A percentile compares a stretch with the other conserved stretches of the same genome.
phyloP scores from a whole-genome alignment of 2,329 filamentous ascomycete species.

The Ceratocystis harringtonii region DNA sequence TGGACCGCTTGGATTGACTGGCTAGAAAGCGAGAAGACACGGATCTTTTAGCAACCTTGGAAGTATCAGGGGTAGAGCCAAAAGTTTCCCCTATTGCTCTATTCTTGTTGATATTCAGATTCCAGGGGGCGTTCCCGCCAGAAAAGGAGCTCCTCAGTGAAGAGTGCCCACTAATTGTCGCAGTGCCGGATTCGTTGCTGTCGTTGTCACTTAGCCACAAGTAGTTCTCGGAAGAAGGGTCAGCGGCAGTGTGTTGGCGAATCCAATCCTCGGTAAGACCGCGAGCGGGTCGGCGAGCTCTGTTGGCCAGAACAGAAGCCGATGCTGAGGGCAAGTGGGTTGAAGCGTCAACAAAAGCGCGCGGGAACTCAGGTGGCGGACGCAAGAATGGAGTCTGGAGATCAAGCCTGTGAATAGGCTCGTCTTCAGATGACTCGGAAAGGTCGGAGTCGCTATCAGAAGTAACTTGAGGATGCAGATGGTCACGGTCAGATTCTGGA shows the following conservation, averaged over 20 bases:
- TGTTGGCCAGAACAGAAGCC: conserved; percentile 48
- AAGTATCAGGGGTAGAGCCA: conserved; percentile 27
- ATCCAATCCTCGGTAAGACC: conserved; percentile 77
- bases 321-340: conserved; percentile 24
- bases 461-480: conserved; percentile 32
- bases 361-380: conserved; percentile 34
- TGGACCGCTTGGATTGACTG: conserved; percentile 33
- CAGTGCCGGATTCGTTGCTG: conserved; percentile 22
- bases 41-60: conserved; percentile 26
- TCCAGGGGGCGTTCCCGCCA: conserved; percentile 36
- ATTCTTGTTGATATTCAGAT: conserved; percentile 22
- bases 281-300: conserved; percentile 41
- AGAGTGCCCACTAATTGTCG: conserved; percentile 58
- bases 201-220: conserved; percentile 71
- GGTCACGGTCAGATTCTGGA: conserved; percentile 43
- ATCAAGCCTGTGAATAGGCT: conserved; percentile 44
- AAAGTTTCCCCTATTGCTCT: conserved; percentile 20
- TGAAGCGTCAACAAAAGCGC: conserved; percentile 15
- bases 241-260: conserved; percentile 62
- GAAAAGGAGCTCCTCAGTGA: conserved; percentile 53
- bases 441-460: conserved; percentile 34
- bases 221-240: conserved; percentile 52
- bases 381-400: conserved; percentile 49
- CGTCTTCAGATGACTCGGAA: conserved; percentile 36
- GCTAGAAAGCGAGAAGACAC: conserved; percentile 13